These are phyloP conservation scores for Zychaea mexicana DNA, from an alignment of 371 early-diverging fungal species.

Conservation along the genomic window DNA sequence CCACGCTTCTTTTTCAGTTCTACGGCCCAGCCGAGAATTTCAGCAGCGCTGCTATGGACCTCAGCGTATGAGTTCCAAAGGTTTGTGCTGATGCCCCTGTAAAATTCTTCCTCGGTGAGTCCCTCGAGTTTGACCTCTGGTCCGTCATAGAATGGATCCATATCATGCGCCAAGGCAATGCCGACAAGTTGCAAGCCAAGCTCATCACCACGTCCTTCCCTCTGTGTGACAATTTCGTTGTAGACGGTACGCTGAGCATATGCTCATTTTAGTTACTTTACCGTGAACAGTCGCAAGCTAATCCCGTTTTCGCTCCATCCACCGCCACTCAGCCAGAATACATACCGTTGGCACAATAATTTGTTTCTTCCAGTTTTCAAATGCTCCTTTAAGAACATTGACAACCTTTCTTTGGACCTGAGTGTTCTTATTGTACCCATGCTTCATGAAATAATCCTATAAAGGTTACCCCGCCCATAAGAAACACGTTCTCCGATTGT, in stretches of 20 bases:
- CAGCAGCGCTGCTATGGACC: constrained; percentile 54
- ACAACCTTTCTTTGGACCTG: constrained; percentile 53
- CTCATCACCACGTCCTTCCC: constrained; percentile 23
- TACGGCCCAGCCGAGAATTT: constrained; percentile 32
- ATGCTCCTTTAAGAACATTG: constrained; percentile 53
- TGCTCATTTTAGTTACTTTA: not conserved
- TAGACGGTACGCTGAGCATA: not conserved
- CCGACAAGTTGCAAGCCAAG: constrained; percentile 58
- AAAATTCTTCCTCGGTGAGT: constrained; percentile 47
- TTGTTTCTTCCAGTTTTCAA: constrained; percentile 60
- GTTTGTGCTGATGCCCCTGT: constrained; percentile 37
- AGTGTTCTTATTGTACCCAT: constrained; percentile 48
- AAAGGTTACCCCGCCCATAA: not conserved
- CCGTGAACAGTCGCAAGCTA: too few species aligned
- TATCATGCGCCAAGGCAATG: constrained; percentile 51
- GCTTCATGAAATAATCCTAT: constrained; percentile 54
- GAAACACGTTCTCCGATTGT: not conserved
- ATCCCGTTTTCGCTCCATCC: too few species aligned
- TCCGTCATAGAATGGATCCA: constrained; percentile 46
- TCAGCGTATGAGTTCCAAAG: constrained; percentile 35
- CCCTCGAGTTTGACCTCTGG: constrained; percentile 42
- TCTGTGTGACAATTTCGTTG: not conserved
- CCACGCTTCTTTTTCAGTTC: constrained; percentile 9
- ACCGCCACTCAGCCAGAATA: not conserved
- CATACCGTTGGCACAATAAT: constrained; percentile 68